Percentiles rank a stretch among this genome's conserved stretches.
Conservation (phyloP, 306 rosid genomes). For the Biancaea sappan region DNA sequence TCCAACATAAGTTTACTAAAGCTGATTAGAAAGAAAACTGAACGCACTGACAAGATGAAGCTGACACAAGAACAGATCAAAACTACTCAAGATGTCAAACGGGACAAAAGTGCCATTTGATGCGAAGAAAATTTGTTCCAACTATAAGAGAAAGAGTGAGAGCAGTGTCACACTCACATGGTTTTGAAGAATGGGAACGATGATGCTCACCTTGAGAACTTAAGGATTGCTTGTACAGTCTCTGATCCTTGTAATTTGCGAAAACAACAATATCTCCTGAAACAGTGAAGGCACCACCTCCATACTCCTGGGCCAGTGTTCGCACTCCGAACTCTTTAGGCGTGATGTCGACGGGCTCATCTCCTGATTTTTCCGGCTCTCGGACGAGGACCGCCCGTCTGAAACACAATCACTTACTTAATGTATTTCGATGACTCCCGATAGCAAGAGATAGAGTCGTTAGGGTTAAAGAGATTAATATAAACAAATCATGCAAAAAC, state of each 20-base stretch:
- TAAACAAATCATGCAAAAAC: not conserved
- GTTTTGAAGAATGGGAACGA: not conserved
- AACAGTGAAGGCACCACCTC: slow-evolving; percentile 84
- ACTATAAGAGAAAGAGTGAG: too few species aligned
- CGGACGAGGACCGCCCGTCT: slow-evolving; percentile 86
- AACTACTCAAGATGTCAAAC: not conserved
- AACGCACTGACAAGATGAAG: not conserved
- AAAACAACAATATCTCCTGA: slow-evolving; percentile 68
- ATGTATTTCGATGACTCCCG: not conserved
- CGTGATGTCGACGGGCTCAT: slow-evolving; percentile 73
- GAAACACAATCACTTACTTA: slow-evolving; percentile 24
- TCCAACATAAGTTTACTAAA: not conserved
- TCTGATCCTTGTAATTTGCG: slow-evolving; percentile 87
- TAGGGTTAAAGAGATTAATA: not conserved
- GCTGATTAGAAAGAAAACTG: not conserved
- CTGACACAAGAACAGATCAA: slow-evolving; percentile 1
- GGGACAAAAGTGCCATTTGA: slow-evolving; percentile 6
- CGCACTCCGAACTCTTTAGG: slow-evolving; percentile 86
- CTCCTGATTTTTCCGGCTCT: slow-evolving; percentile 64
- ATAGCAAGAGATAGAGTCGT: not conserved
- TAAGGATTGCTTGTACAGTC: slow-evolving; percentile 75
- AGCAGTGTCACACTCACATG: not conserved
- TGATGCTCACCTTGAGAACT: slow-evolving; percentile 47
- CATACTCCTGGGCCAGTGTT: slow-evolving; percentile 90
- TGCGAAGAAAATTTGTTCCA: not conserved